These are phyloP conservation scores for Glonium stellatum DNA, from an alignment of 495 filamentous ascomycete genomes.

Conservation along the genomic window DNA sequence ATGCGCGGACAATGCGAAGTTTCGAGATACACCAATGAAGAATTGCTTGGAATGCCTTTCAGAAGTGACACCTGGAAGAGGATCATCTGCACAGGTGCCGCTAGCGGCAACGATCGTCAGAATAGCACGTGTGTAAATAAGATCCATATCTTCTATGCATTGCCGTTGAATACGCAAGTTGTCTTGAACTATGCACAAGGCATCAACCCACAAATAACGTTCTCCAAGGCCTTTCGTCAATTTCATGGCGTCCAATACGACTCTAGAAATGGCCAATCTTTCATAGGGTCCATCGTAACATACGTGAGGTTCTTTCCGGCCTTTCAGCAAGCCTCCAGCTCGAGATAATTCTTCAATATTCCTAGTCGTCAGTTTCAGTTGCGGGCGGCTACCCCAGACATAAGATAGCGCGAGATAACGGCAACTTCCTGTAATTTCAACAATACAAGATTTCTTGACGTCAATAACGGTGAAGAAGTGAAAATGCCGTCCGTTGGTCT, in stretches of 20 bases:
- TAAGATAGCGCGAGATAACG: background rate
- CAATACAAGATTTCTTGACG: background rate
- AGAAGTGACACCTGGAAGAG: constrained; percentile 8
- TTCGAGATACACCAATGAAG: background rate
- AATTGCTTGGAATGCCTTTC: constrained; percentile 2
- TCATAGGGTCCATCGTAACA: background rate
- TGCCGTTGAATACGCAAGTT: background rate
- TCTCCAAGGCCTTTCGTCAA: constrained; percentile 9
- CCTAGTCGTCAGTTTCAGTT: background rate
- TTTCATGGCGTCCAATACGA: constrained; percentile 9
- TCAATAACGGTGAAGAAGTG: background rate
- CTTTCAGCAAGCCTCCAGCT: background rate
- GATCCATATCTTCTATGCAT: constrained; percentile 17
- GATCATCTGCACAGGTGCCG: constrained; percentile 1
- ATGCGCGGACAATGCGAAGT: background rate
- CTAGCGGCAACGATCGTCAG: constrained; percentile 19
- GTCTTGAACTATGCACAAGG: constrained; percentile 24
- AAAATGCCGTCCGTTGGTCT: background rate
- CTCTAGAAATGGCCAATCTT: too few relatives aligned
- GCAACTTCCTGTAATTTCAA: background rate
- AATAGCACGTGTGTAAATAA: constrained; percentile 11
- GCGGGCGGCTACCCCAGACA: background rate
- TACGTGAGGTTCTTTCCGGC: background rate
- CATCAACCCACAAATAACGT: constrained; percentile 22
- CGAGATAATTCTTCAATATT: background rate